phyloP scores from a whole-genome alignment of 257 asterid genomes.

The Nicotiana otophora region DNA sequence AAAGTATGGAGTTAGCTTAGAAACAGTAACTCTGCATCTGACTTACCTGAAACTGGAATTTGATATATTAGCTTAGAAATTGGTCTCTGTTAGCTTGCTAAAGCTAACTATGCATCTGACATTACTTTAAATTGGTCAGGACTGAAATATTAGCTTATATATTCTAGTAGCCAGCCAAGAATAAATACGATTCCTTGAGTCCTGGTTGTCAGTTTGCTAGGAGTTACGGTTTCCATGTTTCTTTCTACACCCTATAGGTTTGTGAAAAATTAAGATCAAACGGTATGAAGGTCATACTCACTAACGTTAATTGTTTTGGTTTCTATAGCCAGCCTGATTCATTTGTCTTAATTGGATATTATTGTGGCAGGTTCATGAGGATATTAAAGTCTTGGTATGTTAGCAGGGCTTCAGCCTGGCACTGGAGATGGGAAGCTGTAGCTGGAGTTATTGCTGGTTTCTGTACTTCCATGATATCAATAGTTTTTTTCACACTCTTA shows the following conservation, averaged over 20 bases:
- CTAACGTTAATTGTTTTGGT: not conserved
- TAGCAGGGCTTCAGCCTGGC: slow-evolving; percentile 26
- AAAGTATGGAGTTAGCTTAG: not conserved
- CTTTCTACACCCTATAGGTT: slow-evolving; percentile 4
- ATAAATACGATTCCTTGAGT: not conserved
- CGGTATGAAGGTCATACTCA: not conserved
- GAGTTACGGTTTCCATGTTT: not conserved
- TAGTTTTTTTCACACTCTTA: slow-evolving; percentile 37
- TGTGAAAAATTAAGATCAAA: not conserved
- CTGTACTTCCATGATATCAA: slow-evolving; percentile 44
- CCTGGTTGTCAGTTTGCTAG: not conserved
- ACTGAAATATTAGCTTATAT: not conserved
- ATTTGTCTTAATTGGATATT: not conserved
- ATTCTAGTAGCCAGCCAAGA: not conserved
- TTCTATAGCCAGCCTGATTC: not conserved
- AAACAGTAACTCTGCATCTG: not conserved
- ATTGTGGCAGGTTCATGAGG: slow-evolving; percentile 56
- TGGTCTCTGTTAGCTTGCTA: not conserved
- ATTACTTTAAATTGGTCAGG: not conserved
- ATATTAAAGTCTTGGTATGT: slow-evolving; percentile 48
- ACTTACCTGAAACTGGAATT: not conserved
- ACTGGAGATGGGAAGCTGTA: slow-evolving; percentile 72
- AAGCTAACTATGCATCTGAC: not conserved
- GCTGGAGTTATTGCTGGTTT: slow-evolving; percentile 61
- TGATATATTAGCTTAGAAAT: not conserved